These are phyloP conservation scores for Liquidambar formosana DNA, from an alignment of 164 flowering plant species.

Conservation along the genomic window DNA sequence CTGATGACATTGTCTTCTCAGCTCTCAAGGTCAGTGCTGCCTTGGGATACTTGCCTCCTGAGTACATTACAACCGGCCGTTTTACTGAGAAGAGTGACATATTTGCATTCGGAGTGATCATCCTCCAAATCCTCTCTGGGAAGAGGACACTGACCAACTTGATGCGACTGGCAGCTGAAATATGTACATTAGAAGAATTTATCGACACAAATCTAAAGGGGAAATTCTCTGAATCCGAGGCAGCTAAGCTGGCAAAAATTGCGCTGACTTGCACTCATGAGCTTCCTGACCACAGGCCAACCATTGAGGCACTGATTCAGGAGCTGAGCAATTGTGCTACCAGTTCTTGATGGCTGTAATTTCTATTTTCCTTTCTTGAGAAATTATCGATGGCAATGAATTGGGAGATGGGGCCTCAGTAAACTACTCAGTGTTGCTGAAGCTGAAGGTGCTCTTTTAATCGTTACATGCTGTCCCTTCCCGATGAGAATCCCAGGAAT, in stretches of 20 bases:
- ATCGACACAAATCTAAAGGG: conserved; percentile 42
- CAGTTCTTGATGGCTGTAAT: conserved; percentile 7
- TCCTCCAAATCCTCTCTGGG: conserved; percentile 53
- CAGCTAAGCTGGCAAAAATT: conserved; percentile 35
- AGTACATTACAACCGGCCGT: conserved; percentile 55
- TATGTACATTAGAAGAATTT: conserved; percentile 29
- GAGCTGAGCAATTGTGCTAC: conserved; percentile 26
- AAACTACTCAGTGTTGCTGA: background rate
- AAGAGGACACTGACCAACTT: conserved; percentile 29
- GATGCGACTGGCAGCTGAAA: conserved; percentile 34
- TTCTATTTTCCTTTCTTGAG: background rate
- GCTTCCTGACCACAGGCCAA: conserved; percentile 45
- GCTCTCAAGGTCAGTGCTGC: conserved; percentile 54
- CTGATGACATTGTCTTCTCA: conserved; percentile 54
- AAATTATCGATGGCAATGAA: background rate
- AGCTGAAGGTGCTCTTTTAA: background rate
- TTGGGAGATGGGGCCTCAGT: background rate
- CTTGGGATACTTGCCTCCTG: conserved; percentile 67
- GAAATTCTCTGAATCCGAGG: conserved; percentile 36
- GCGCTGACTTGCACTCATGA: conserved; percentile 44
- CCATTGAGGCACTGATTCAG: conserved; percentile 31
- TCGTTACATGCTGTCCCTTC: background rate
- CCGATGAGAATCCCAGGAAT: background rate
- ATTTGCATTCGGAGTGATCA: conserved; percentile 57
- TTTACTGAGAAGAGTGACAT: conserved; percentile 59